Base-by-base conservation (phyloP, 1,284 basidiomycete species). In the Veloboletus limbatus region DNA sequence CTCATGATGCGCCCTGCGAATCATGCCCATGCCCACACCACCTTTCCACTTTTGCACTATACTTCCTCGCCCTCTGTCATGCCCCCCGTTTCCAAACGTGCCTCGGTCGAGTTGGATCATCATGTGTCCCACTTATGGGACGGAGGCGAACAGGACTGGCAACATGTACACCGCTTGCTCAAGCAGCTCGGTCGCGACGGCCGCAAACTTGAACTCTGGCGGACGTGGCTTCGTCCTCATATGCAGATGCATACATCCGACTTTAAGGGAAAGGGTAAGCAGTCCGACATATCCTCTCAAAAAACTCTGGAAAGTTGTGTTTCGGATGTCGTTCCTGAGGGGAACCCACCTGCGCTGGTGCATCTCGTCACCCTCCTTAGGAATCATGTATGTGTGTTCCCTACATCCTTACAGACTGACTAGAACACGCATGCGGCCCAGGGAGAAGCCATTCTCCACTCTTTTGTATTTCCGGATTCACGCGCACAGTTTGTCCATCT, bases 381-480 rank as follows among this genome's bases (percentile, higher is more conserved):
- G 14, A 63, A 63, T 49, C 77, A 88, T 64, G 87, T 86, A 66
- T 59, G 84, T 75, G 31, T 25, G 24, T 18, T 42, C 16, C 9
- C 34, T 51, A 30, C 38, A 37, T 46, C 34, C 25, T 18, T 34
- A 7, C 27, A 38, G 28, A 39, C 38, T 42, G 18, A 51, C 38
- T 28, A n/a, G 31, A 52, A 44, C 49, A 14, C 34, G 20, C 25
- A 34, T 33, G 5, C 16, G 36, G 31, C 25, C 17, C 45, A 89
- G 86, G 75, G 74, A 35, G 66, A 72, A 22, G 66, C 75, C 3
- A 67, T 90, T 35, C 61, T 88, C 24, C 68, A 66, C 18, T 65
- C 72, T 2, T 87, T 88, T 57, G 64, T 86, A 31, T 88, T 76
- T 57, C 86, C 86, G 2, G 82, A 87, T 47, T 86, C 85, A 9